These are phyloP conservation scores for Pichiaceae sp. DNA, from an alignment of 1,139 yeast genomes.

Conservation along the genomic window DNA sequence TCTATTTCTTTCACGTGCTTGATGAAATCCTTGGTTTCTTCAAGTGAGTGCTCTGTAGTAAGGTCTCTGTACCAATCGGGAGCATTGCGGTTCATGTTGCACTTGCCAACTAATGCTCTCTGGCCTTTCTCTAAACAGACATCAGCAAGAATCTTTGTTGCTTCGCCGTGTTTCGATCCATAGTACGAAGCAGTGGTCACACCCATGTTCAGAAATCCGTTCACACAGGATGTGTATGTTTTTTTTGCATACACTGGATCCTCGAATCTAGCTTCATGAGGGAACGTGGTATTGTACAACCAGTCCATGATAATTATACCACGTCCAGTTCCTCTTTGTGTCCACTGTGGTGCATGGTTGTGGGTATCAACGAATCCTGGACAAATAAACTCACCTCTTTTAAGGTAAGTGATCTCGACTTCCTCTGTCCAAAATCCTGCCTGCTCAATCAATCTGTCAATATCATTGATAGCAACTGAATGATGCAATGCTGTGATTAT, in stretches of 20 bases:
- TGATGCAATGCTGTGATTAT: too few relatives aligned
- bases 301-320: constrained; percentile 81
- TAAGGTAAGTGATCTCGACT: too few relatives aligned
- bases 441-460: too few relatives aligned
- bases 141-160: constrained; percentile 72
- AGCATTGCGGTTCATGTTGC: constrained; percentile 77
- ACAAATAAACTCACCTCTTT: constrained; percentile 78
- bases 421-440: too few relatives aligned
- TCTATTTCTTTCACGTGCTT: constrained; percentile 45
- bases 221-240: constrained; percentile 58
- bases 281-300: constrained; percentile 82
- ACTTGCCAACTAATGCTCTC: constrained; percentile 86
- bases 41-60: constrained; percentile 49
- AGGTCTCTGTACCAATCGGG: constrained; percentile 67
- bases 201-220: constrained; percentile 63
- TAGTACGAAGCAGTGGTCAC: constrained; percentile 91
- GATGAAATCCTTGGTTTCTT: constrained; percentile 50
- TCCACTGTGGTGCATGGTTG: constrained; percentile 93
- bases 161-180: constrained; percentile 74
- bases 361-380: constrained; percentile 97
- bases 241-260: constrained; percentile 45
- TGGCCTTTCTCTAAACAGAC: constrained; percentile 63
- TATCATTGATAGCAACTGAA: too few relatives aligned
- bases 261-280: constrained; percentile 55
- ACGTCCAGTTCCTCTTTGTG: constrained; percentile 88